Base-by-base conservation (phyloP, 2,329 filamentous ascomycete genomes). In the Sphaerulina musiva region DNA sequence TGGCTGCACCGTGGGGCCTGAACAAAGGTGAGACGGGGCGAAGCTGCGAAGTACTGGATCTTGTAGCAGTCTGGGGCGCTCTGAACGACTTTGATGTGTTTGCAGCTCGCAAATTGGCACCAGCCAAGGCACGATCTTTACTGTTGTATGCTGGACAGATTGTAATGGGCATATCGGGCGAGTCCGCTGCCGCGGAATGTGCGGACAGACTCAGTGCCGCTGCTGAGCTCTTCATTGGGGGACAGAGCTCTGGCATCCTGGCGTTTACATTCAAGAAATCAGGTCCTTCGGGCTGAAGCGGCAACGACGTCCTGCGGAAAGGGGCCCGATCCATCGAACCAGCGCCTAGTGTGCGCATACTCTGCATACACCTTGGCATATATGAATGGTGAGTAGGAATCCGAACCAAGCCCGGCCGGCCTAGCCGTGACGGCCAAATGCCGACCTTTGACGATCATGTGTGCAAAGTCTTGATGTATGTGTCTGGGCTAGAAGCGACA, bases 11-110 rank as follows among this genome's bases (percentile, higher is more conserved):
- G 9, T 59, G 53, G 53, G 56, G 50, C 3, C 29, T 54, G 11
- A 29, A 31, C n/a, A 56, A 54, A 42, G 56, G 54, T 32, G 56
- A 59, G 43, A 51, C 54, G 1, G 56, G 54, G 17, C 40, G 53
- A 6, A 59, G 54, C 51, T 59, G 54, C 36, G 20, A 38, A 2
- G 46, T 59, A 10, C 51, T 59, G 26, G 53, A 53, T 49, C 46
- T 56, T 6, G 56, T 59, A 29, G 54, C 56, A n/a, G 53, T 59
- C 5, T 59, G 56, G 56, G 56, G 56, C 6, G 54, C 50, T 2
- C 26, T 59, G 29, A 54, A 56, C 10, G 56, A 59, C 40, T 59
- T 56, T 23, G 56, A 59, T 29, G 50, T 59, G 20, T 59, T 59
- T 26, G 56, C 56, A n/a, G 38, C 53, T 10, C 50, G 56, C 10